These are phyloP conservation scores for Cydonia oblonga DNA, from an alignment of 331 rosid genomes.

Conservation along the genomic window DNA sequence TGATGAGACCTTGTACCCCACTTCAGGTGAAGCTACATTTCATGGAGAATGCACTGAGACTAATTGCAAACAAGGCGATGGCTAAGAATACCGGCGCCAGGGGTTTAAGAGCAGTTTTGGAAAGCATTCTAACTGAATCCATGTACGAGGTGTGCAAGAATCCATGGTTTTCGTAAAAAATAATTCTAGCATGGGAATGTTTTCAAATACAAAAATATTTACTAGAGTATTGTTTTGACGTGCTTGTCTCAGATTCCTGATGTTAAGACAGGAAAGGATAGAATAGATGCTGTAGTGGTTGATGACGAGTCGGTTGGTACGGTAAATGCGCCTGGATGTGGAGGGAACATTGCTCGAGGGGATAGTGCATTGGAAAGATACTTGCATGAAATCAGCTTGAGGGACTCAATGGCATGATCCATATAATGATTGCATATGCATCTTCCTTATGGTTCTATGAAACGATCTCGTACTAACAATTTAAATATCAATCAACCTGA, in stretches of 20 bases:
- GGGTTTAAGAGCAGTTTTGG: conserved; percentile 81
- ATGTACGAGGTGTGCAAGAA: conserved; percentile 70
- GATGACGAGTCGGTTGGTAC: conserved; percentile 77
- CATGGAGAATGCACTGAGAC: conserved; percentile 63
- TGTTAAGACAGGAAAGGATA: conserved; percentile 60
- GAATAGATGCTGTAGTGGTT: conserved; percentile 76
- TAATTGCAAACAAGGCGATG: conserved; percentile 78
- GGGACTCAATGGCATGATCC: conserved; percentile 44
- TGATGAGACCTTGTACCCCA: neutral
- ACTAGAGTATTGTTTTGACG: neutral
- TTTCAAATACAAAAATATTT: neutral
- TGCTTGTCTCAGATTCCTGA: conserved; percentile 66
- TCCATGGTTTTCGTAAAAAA: neutral
- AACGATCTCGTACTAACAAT: neutral
- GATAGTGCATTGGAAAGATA: conserved; percentile 61
- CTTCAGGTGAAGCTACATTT: conserved; percentile 81
- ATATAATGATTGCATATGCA: neutral
- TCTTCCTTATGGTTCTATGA: neutral
- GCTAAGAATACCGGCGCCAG: conserved; percentile 90
- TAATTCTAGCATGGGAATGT: neutral
- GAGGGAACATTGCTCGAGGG: conserved; percentile 76
- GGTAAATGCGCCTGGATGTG: conserved; percentile 42
- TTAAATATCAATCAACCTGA: neutral
- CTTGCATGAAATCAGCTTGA: conserved; percentile 38
- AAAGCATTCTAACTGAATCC: conserved; percentile 76